phyloP scores from a whole-genome alignment of 768 basidiomycete genomes.

The Xerocomus brunneocitrinus region DNA sequence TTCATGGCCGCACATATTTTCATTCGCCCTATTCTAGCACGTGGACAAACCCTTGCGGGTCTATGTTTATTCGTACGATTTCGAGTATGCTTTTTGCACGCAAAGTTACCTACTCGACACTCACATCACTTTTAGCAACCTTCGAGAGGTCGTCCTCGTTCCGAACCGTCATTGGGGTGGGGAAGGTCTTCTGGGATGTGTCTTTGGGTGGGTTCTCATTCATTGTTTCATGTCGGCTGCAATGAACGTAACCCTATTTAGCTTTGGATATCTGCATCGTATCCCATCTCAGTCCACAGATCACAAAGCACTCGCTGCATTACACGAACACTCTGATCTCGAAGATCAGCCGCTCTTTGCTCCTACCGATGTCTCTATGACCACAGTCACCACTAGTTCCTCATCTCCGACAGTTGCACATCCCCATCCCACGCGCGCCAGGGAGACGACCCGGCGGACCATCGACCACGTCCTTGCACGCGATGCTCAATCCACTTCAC shows the following conservation, averaged over 20 bases:
- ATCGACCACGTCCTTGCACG: slow-evolving; percentile 8
- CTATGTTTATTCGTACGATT: slow-evolving; percentile 96
- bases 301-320: slow-evolving; percentile 52
- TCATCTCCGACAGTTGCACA: slow-evolving; percentile 21
- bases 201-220: slow-evolving; percentile 72
- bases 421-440: slow-evolving; percentile 26
- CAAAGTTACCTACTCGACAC: neutral
- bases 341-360: slow-evolving; percentile 69
- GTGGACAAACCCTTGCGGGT: slow-evolving; percentile 90
- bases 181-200: slow-evolving; percentile 90
- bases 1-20: neutral
- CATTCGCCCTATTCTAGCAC: slow-evolving; percentile 50
- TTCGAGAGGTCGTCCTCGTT: slow-evolving; percentile 89
- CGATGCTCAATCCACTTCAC: slow-evolving; percentile 21
- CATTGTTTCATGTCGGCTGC: neutral
- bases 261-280: slow-evolving; percentile 88
- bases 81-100: slow-evolving; percentile 61
- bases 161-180: slow-evolving; percentile 98
- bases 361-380: slow-evolving; percentile 52
- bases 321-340: slow-evolving; percentile 48
- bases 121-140: slow-evolving; percentile 49
- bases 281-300: slow-evolving; percentile 77
- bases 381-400: neutral
- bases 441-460: slow-evolving; percentile 16
- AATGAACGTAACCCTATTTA: slow-evolving; percentile 27